These are phyloP conservation scores for Ceratocystis ficicola DNA, from an alignment of 2,329 filamentous ascomycete species.

Conservation along the genomic window DNA sequence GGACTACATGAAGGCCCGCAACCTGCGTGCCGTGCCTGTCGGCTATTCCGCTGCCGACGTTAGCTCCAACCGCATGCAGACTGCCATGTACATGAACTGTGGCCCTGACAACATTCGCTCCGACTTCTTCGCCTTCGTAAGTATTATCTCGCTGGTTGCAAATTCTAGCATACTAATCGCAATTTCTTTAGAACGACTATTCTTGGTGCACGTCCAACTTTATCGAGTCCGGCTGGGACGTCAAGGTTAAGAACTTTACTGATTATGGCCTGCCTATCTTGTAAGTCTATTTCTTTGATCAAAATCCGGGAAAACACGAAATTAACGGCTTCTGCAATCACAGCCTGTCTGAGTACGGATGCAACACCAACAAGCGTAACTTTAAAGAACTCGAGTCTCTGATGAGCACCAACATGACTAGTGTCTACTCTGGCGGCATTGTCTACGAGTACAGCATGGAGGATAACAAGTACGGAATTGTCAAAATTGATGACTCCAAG, in stretches of 20 bases:
- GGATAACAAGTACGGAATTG: constrained; percentile 67
- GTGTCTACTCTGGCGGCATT: constrained; percentile 86
- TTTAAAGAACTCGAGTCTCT: constrained; percentile 71
- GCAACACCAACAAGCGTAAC: constrained; percentile 65
- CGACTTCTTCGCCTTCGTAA: constrained; percentile 68
- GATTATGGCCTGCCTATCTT: constrained; percentile 84
- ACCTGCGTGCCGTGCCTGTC: constrained; percentile 56
- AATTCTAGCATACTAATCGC: constrained; percentile 25
- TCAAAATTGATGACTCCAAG: constrained; percentile 44
- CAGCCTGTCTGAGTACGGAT: constrained; percentile 83
- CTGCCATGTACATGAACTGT: constrained; percentile 88
- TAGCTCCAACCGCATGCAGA: constrained; percentile 70
- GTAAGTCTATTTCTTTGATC: constrained; percentile 30
- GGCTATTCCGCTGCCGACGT: constrained; percentile 73
- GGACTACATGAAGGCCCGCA: constrained; percentile 51
- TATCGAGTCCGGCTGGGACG: constrained; percentile 62
- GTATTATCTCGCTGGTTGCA: background rate
- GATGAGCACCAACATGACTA: constrained; percentile 72
- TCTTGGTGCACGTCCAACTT: constrained; percentile 71
- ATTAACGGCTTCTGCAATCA: background rate
- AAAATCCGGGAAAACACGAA: background rate
- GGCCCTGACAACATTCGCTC: constrained; percentile 70
- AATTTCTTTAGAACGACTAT: constrained; percentile 53
- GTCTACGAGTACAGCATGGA: constrained; percentile 91
- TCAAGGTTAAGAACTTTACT: constrained; percentile 78